Percentiles rank a stretch among this genome's conserved stretches.
These are phyloP conservation scores for Mycena vulgaris DNA, from an alignment of 768 basidiomycete species.

Conservation along the genomic window DNA sequence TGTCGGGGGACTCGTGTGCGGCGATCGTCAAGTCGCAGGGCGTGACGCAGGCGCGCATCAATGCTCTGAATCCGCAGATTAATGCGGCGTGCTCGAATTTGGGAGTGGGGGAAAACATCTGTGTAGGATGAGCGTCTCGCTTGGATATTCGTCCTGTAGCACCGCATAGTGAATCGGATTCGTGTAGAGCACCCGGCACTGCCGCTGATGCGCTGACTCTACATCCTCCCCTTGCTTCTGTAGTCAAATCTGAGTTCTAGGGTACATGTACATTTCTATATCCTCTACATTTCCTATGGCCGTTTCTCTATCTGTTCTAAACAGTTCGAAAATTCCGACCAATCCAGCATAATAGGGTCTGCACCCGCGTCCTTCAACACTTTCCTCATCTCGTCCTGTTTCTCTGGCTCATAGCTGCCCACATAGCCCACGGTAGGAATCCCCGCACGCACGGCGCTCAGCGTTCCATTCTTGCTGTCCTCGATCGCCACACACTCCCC, in stretches of 20 bases:
- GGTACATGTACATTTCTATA: not conserved
- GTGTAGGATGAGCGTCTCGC: constrained; percentile 20
- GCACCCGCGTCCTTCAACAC: constrained; percentile 39
- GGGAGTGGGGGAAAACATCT: constrained; percentile 14
- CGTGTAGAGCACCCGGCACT: no score
- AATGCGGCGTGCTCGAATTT: constrained; percentile 13
- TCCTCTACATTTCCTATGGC: not conserved
- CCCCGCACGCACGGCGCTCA: constrained; percentile 41
- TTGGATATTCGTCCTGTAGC: no score
- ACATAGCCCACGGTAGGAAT: constrained; percentile 43
- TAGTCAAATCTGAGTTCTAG: no score
- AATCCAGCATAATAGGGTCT: constrained; percentile 40
- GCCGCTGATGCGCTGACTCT: no score
- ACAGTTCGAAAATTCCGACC: constrained; percentile 39
- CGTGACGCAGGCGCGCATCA: constrained; percentile 8
- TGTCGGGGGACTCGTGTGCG: constrained; percentile 12
- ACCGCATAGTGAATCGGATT: no score
- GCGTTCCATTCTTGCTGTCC: constrained; percentile 43
- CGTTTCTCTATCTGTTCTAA: constrained; percentile 35
- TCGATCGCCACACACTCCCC: constrained; percentile 42
- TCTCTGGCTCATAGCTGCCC: constrained; percentile 40
- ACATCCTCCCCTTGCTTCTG: no score
- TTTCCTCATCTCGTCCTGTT: constrained; percentile 41
- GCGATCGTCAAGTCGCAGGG: constrained; percentile 4
- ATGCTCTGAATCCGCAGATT: constrained; percentile 13